Conservation (phyloP, 257 asterid genomes). For the Solanum medicagineum region DNA sequence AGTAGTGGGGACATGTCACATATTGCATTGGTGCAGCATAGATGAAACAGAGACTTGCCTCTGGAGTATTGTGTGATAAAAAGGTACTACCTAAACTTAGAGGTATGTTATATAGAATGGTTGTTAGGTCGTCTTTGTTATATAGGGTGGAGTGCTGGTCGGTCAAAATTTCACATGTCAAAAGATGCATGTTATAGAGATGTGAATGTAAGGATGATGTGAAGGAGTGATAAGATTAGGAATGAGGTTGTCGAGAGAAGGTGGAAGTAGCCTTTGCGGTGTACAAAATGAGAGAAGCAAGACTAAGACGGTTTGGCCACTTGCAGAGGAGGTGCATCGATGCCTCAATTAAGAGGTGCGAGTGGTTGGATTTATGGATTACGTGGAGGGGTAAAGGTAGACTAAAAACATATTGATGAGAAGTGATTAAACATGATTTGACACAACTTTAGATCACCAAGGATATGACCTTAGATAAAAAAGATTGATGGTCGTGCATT, state of each 20-base stretch:
- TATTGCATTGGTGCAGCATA: not conserved
- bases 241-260: not conserved
- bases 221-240: not conserved
- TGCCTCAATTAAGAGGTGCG: not conserved
- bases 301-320: not conserved
- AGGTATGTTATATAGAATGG: not conserved
- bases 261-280: not conserved
- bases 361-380: not conserved
- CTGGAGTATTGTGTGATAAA: not conserved
- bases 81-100: not conserved
- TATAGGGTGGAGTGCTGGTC: not conserved
- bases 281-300: not conserved
- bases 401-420: not conserved
- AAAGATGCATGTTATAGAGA: not conserved
- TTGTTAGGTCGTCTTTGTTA: not conserved
- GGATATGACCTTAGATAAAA: not conserved
- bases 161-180: not conserved
- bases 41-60: not conserved
- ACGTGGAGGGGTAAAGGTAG: not conserved
- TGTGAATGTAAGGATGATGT: not conserved
- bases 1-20: not conserved
- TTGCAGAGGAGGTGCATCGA: not conserved
- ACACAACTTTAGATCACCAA: not conserved
- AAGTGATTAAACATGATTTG: not conserved
- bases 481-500: not conserved